Evolutionary conservation across 1,139 yeast species (phyloP).

Genomic region (Casaregolazyma lundiana): DNA sequence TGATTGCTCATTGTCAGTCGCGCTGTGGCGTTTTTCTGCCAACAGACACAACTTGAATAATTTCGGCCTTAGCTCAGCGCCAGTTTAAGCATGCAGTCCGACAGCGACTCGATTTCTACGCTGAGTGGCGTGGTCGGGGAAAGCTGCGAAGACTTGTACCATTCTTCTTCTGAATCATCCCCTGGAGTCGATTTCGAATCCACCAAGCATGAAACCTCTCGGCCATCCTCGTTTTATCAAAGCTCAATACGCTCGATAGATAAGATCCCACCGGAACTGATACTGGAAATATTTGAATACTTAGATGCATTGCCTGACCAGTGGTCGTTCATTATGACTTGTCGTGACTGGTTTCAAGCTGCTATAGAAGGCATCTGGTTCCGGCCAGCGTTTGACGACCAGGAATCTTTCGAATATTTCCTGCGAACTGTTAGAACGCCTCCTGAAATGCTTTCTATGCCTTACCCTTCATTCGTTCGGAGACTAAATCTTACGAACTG

Average conservation of each 20-base stretch:
- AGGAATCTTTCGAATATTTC: slow-evolving; percentile 39
- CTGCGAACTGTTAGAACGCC: slow-evolving; percentile 24
- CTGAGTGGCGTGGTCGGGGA: neutral
- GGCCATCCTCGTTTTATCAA: slow-evolving; percentile 4
- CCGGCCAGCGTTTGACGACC: slow-evolving; percentile 70
- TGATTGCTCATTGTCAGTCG: neutral
- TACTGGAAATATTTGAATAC: slow-evolving; percentile 64
- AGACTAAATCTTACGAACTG: slow-evolving; percentile 77
- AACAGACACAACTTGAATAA: no score
- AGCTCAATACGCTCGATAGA: slow-evolving; percentile 41
- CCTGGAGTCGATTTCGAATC: neutral
- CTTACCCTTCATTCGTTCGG: slow-evolving; percentile 68
- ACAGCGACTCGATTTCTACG: slow-evolving; percentile 6
- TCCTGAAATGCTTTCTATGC: slow-evolving; percentile 31
- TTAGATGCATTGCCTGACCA: slow-evolving; percentile 61
- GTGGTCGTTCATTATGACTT: slow-evolving; percentile 65
- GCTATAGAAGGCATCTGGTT: slow-evolving; percentile 84
- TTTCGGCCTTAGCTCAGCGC: no score
- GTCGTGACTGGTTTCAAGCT: slow-evolving; percentile 75
- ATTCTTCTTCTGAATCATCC: slow-evolving; percentile 1
- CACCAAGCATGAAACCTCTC: neutral
- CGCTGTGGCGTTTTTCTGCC: neutral
- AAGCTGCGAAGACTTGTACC: slow-evolving; percentile 4
- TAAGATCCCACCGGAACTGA: slow-evolving; percentile 74
- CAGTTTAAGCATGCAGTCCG: slow-evolving; percentile 6